Percentiles rank a stretch among this genome's conserved stretches.
Conservation (phyloP, 352 stramenopile species). For the Phytopythium boreale region DNA sequence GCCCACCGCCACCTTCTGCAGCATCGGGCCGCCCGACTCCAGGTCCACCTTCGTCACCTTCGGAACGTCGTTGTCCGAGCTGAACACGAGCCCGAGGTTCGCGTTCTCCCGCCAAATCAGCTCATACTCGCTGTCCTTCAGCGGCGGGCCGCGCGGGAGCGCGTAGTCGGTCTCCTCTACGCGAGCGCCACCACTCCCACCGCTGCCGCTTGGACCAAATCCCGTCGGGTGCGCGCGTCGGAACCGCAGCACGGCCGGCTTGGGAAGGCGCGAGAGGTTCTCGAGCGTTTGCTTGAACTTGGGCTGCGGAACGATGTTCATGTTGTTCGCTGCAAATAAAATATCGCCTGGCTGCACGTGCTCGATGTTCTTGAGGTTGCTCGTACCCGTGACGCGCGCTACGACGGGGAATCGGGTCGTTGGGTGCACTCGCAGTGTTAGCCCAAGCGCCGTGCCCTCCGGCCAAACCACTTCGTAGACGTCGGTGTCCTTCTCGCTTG, state of each 20-base stretch:
- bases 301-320: constrained; percentile 64
- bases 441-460: constrained; percentile 56
- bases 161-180: constrained; percentile 43
- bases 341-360: constrained; percentile 67
- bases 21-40: constrained; percentile 66
- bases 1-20: constrained; percentile 67
- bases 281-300: constrained; percentile 83
- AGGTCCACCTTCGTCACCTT: constrained; percentile 84
- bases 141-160: constrained; percentile 45
- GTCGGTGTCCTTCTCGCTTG: constrained; percentile 39
- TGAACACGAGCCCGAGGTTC: constrained; percentile 84
- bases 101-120: constrained; percentile 83
- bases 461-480: constrained; percentile 77
- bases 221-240: constrained; percentile 37
- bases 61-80: constrained; percentile 66
- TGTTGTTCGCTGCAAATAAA: constrained; percentile 67
- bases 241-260: constrained; percentile 68
- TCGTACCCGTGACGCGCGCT: constrained; percentile 66
- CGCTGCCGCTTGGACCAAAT: constrained; percentile 14
- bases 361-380: constrained; percentile 77
- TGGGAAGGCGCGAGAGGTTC: constrained; percentile 66
- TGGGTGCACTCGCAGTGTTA: constrained; percentile 68
- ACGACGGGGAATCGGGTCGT: constrained; percentile 71
- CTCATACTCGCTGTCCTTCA: constrained; percentile 78
- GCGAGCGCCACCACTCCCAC: constrained; percentile 2